Evolutionary conservation across 345 rosid genomes (phyloP).

Genomic region (Murraya paniculata): DNA sequence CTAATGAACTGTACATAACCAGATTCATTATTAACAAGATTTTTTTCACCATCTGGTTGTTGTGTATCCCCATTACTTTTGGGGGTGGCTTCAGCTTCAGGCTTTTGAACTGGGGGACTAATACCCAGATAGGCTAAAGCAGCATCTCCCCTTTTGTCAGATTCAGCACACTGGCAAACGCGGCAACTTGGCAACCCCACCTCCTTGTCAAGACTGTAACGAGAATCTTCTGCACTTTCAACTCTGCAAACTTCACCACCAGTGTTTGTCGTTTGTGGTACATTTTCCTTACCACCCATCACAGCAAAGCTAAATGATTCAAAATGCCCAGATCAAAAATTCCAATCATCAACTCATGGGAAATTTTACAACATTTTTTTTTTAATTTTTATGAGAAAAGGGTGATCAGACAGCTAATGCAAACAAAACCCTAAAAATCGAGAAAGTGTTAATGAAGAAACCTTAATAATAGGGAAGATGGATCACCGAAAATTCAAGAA

Average conservation of each 20-base stretch:
- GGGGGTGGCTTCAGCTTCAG: neutral
- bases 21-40: conserved; percentile 31
- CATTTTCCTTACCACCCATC: conserved; percentile 69
- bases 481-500: neutral
- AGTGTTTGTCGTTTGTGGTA: conserved; percentile 36
- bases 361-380: neutral
- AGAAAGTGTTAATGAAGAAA: neutral
- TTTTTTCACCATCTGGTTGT: conserved; percentile 27
- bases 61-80: conserved; percentile 40
- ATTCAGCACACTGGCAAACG: conserved; percentile 92
- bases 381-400: too few species aligned
- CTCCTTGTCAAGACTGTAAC: conserved; percentile 68
- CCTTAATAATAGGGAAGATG: neutral
- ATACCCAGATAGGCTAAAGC: conserved; percentile 79
- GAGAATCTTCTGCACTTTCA: conserved; percentile 45
- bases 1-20: conserved; percentile 62
- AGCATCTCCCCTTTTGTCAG: conserved; percentile 80
- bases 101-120: conserved; percentile 43
- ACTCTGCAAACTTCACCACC: conserved; percentile 36
- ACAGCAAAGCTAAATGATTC: conserved; percentile 12
- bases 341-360: neutral
- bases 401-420: neutral
- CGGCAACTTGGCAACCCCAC: conserved; percentile 70
- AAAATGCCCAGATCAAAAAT: neutral
- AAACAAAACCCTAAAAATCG: neutral